A percentile compares a stretch with the other conserved stretches of the same genome.
phyloP scores from a whole-genome alignment of 2,329 filamentous ascomycete species.

The Onygenales sp. region DNA sequence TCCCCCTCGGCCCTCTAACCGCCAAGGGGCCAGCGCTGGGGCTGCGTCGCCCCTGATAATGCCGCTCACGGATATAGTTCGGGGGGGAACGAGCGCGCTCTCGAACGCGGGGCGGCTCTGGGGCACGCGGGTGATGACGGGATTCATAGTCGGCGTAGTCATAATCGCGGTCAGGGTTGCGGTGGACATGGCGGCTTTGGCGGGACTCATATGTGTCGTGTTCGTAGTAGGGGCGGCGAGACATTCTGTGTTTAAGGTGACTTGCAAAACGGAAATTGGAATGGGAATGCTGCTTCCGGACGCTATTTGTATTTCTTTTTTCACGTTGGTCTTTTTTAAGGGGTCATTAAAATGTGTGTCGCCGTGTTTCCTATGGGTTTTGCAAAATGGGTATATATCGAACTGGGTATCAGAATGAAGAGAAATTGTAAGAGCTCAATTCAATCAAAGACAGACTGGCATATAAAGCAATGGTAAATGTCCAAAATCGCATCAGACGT shows the following conservation, averaged over 20 bases:
- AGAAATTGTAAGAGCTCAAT: too few relatives aligned
- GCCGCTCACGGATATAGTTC: conserved; percentile 26
- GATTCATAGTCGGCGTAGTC: conserved; percentile 20
- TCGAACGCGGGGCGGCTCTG: conserved; percentile 31
- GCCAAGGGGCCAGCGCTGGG: conserved; percentile 22
- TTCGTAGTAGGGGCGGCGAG: conserved; percentile 21
- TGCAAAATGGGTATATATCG: too few relatives aligned
- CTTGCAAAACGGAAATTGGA: neutral
- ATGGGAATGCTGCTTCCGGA: neutral
- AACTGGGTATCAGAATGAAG: too few relatives aligned
- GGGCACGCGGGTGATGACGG: conserved; percentile 11
- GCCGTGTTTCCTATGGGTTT: too few relatives aligned
- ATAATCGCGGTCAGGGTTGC: conserved; percentile 17
- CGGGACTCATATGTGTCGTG: conserved; percentile 19
- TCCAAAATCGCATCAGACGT: too few relatives aligned
- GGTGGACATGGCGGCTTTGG: conserved; percentile 11
- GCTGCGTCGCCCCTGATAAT: conserved; percentile 14
- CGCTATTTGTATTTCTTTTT: too few relatives aligned
- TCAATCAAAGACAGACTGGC: too few relatives aligned
- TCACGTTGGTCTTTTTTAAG: too few relatives aligned
- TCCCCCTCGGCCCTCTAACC: conserved; percentile 18
- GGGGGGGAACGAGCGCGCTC: conserved; percentile 25
- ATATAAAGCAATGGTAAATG: too few relatives aligned
- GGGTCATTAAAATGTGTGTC: too few relatives aligned
- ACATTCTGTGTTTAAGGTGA: neutral